These are phyloP conservation scores for Acer yangbiense DNA, from an alignment of 345 rosid species.

Conservation along the genomic window DNA sequence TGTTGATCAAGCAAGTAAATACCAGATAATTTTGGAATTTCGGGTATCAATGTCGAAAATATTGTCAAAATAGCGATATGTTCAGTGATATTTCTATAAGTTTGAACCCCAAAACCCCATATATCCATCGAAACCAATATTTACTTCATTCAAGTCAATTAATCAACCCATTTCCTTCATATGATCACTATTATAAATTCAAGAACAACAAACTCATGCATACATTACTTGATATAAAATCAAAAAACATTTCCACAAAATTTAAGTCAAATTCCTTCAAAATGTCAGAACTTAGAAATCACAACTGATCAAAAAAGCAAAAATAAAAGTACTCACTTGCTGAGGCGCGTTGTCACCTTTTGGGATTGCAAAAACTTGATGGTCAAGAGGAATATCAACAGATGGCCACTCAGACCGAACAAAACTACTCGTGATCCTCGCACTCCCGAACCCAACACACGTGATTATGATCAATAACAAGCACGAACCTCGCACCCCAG, in stretches of 20 bases:
- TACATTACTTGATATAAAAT: background rate
- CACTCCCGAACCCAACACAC: background rate
- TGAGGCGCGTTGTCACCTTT: slow-evolving; percentile 47
- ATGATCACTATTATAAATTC: background rate
- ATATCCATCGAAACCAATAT: too few relatives aligned
- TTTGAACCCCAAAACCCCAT: too few relatives aligned
- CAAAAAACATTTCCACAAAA: background rate
- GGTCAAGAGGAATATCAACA: slow-evolving; percentile 41
- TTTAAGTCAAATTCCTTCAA: background rate
- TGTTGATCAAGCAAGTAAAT: background rate
- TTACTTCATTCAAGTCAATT: background rate
- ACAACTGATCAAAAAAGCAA: background rate
- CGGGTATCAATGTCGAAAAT: too few relatives aligned
- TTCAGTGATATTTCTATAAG: too few relatives aligned
- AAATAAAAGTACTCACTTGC: slow-evolving; percentile 29
- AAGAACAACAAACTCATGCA: background rate
- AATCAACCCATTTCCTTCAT: background rate
- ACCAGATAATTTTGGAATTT: too few relatives aligned
- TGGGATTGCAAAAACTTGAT: slow-evolving; percentile 42
- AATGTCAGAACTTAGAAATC: background rate
- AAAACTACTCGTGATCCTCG: slow-evolving; percentile 44
- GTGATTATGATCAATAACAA: background rate
- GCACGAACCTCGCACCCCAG: background rate
- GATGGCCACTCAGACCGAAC: slow-evolving; percentile 38
- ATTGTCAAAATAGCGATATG: too few relatives aligned